Percentiles rank a stretch among this genome's conserved stretches.
phyloP scores from a whole-genome alignment of 2,329 filamentous ascomycete genomes.

The Colletotrichum cordylinicola region DNA sequence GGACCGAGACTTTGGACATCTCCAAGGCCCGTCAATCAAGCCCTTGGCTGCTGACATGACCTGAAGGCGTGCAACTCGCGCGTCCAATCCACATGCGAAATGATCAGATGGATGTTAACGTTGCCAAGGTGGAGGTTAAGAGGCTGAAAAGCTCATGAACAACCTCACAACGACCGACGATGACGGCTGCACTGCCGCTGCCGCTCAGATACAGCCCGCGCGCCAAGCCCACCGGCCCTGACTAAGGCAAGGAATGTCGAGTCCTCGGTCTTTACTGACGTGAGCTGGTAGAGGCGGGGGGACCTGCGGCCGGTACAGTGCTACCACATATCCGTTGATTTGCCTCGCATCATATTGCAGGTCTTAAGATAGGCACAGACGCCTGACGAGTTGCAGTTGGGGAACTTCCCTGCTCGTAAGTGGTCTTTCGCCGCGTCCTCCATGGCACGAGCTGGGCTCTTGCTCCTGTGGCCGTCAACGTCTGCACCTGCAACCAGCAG shows the following conservation, averaged over 20 bases:
- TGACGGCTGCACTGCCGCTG: neutral
- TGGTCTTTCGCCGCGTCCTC: neutral
- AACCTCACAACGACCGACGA: neutral
- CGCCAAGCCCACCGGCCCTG: neutral
- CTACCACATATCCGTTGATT: neutral
- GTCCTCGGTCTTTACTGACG: neutral
- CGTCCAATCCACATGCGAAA: neutral
- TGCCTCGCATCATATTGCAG: constrained; percentile 1
- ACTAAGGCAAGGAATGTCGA: neutral
- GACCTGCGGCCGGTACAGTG: neutral
- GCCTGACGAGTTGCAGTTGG: neutral
- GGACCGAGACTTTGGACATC: neutral
- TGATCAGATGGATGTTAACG: neutral
- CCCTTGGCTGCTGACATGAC: neutral
- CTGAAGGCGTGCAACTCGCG: neutral
- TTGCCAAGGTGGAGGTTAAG: neutral
- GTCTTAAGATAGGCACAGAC: constrained; percentile 7
- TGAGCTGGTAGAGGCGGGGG: neutral
- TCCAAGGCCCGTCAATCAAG: neutral
- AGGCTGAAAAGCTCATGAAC: neutral
- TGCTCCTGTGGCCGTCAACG: neutral
- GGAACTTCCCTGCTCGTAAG: neutral
- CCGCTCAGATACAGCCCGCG: neutral
- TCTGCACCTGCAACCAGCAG: neutral
- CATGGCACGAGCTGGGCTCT: neutral